Base-by-base conservation (phyloP, 768 basidiomycete species). In the Hygrocybe coccinea region DNA sequence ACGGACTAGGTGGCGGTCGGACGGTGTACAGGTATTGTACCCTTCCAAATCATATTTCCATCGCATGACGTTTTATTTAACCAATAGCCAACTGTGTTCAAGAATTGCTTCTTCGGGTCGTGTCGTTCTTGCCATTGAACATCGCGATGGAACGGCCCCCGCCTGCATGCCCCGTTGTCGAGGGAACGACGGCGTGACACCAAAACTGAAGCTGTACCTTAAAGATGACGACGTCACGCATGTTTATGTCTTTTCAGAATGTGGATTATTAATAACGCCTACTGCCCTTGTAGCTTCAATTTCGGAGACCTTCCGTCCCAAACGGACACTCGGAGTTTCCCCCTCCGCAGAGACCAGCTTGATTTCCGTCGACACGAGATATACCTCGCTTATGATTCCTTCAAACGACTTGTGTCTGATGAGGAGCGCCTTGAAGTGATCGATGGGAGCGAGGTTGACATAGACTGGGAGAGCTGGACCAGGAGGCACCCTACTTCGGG, bases 71-170 rank as follows among this genome's bases (percentile, higher is more conserved):
- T 29, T 8, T 44, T 22, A n/a, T 38, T 50, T 34, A 7, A 22
- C 35, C 34, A 5, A 33, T 35, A 86, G 86, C 57, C 87, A 90
- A 66, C 67, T 87, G 56, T 92, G 90, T 64, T 75, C 79, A 2
- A 78, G 80, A 21, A 67, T 94, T 19, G 93, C 92, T 3, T 81
- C 87, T 3, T 77, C 85, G 36, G 93, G 93, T 2, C 85, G 80
- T 57, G 83, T 94, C 4, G 91, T 95, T 2, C 75, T 91, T 43
- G 86, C 89, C 5, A 64, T 94, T 21, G 89, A 94, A 64, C 92
- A 94, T 66, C 79, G 86, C 9, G 93, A 95, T 66, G 91, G 91
- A 1, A 86, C 86, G 3, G 85, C 80, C 2, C 83, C 84, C 0
- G 77, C 72, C 3, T 77, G 74, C 57, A 68, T 77, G 44, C 69